Evolutionary conservation across 140 eudicot species (phyloP).

Genomic region (Stevia rebaudiana): DNA sequence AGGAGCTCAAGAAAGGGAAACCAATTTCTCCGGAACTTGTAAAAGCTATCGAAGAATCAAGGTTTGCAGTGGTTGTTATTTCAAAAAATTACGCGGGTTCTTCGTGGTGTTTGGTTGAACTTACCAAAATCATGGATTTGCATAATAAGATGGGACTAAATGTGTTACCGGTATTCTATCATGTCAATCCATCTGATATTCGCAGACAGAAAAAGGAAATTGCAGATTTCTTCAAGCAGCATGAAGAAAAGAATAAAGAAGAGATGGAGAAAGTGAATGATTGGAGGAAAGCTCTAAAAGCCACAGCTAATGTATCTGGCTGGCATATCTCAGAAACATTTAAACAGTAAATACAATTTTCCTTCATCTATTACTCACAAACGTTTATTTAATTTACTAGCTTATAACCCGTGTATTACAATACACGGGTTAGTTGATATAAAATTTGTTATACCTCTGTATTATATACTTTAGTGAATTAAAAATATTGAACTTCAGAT

Average conservation of each 20-base stretch:
- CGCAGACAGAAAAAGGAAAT: slow-evolving; percentile 4
- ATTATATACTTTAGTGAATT: too few species aligned
- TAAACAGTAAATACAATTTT: neutral
- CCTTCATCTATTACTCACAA: neutral
- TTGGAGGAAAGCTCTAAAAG: slow-evolving; percentile 15
- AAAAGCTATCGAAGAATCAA: slow-evolving; percentile 11
- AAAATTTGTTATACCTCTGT: too few species aligned
- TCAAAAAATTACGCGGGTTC: slow-evolving; percentile 9
- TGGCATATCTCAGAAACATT: neutral
- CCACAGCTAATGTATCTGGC: slow-evolving; percentile 18
- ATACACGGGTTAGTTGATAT: too few species aligned
- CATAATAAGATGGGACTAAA: neutral
- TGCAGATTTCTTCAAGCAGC: neutral
- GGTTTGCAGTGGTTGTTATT: slow-evolving; percentile 7
- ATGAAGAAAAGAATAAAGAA: neutral
- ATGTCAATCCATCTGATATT: slow-evolving; percentile 22
- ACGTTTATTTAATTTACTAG: too few species aligned
- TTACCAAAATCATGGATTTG: slow-evolving; percentile 23
- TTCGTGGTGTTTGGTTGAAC: slow-evolving; percentile 27
- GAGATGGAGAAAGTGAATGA: slow-evolving; percentile 2
- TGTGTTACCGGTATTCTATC: slow-evolving; percentile 28
- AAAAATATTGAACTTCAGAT: too few species aligned
- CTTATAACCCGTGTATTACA: too few species aligned
- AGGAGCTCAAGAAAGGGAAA: slow-evolving; percentile 9
- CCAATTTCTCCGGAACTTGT: slow-evolving; percentile 9